A percentile compares a stretch with the other conserved stretches of the same genome.
Evolutionary conservation across 495 filamentous ascomycete genomes (phyloP).

Genomic region (Xylaria bambusicola): DNA sequence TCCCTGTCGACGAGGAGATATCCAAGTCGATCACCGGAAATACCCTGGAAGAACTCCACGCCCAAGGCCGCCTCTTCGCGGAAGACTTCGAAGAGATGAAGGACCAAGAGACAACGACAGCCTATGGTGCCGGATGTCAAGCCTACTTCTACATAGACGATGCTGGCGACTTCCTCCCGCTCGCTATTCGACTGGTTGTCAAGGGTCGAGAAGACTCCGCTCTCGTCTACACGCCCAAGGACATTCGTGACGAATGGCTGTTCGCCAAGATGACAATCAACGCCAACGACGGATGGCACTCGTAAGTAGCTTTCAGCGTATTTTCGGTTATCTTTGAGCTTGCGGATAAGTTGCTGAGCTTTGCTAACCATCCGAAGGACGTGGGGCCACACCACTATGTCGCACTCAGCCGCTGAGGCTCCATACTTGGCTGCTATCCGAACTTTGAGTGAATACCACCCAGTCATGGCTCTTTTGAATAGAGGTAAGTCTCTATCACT

Average conservation of each 20-base stretch:
- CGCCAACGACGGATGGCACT: slow-evolving; percentile 39
- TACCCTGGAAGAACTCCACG: slow-evolving; percentile 25
- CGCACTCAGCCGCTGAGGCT: slow-evolving; percentile 38
- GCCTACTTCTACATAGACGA: slow-evolving; percentile 38
- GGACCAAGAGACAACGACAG: slow-evolving; percentile 19
- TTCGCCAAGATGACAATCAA: slow-evolving; percentile 45
- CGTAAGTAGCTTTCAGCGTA: slow-evolving; percentile 13
- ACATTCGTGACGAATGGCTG: slow-evolving; percentile 37
- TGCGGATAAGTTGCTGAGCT: neutral
- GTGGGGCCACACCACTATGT: slow-evolving; percentile 33
- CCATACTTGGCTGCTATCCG: slow-evolving; percentile 36
- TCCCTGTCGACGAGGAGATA: slow-evolving; percentile 27
- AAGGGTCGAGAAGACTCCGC: slow-evolving; percentile 31
- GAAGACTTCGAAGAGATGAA: slow-evolving; percentile 34
- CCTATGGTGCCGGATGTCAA: slow-evolving; percentile 36
- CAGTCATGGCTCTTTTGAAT: slow-evolving; percentile 31
- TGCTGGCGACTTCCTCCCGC: slow-evolving; percentile 40
- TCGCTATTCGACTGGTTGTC: slow-evolving; percentile 35
- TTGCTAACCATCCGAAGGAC: slow-evolving; percentile 6
- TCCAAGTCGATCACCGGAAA: slow-evolving; percentile 25
- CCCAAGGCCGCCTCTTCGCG: slow-evolving; percentile 36
- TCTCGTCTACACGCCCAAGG: slow-evolving; percentile 41
- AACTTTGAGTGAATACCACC: slow-evolving; percentile 33
- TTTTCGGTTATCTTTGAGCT: no score
- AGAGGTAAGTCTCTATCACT: slow-evolving; percentile 28